Evolutionary conservation across 805 yeast species (phyloP), one percentile per base, ranked within the genome.

Genomic region (Zygosaccharomyces rouxii): DNA sequence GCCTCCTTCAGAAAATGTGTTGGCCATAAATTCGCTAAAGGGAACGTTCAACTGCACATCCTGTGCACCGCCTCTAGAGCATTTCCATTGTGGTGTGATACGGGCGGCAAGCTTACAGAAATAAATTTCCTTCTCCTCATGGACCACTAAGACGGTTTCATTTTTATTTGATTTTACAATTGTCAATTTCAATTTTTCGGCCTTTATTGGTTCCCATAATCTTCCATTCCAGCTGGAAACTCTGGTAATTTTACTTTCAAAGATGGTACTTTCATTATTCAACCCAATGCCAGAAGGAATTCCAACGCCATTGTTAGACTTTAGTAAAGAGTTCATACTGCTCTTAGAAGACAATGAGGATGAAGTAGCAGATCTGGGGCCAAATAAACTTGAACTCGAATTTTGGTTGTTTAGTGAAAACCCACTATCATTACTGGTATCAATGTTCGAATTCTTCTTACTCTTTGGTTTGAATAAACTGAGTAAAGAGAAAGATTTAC

Each of bases 11-110:
- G 57, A 50, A 3, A 57, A 23, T 7, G 40, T 30, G 26, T 52
- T 49, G 6, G 46, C 43, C 9, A 60, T 22, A n/a, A 55, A 35
- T 41, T 53, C 50, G 2, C 38, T 22, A 2, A 47, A 7, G 0
- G 66, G 59, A 4, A 64, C 44, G 13, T 52, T 44, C 5, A 64
- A 29, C 46, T 66, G 70, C 19, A 64, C 44, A 50, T 66, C 70
- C 37, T 58, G 64, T 2, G 69, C 70, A 1, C 69, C 58, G 4
- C 67, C 54, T 42, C 54, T 60, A 4, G 49, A 38, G 21, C 53
- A 48, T 29, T 50, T 58, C 65, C 68, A 62, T 7, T 44, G 46
- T 2, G 53, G 11, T 2, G 59, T 39, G 5, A 66, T 47, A 1
- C 44, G 41, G 1, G 59, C 54, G 22, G 58, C 47, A 9, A 62